phyloP scores from a whole-genome alignment of 2,329 filamentous ascomycete species.

The Exophiala aquamarina region DNA sequence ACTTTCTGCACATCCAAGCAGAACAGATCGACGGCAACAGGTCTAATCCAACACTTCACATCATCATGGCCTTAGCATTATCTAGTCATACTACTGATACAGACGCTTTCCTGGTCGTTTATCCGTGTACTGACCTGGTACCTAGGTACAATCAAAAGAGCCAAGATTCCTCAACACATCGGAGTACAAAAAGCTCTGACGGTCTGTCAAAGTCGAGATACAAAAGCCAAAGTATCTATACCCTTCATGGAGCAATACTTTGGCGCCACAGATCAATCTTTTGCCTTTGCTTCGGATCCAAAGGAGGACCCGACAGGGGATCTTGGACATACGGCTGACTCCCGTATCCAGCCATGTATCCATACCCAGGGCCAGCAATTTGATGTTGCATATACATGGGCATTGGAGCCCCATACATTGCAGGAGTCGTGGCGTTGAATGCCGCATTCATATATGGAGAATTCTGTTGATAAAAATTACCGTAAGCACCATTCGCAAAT shows the following conservation, averaged over 20 bases:
- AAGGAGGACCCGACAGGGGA: slow-evolving; percentile 34
- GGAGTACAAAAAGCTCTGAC: no score
- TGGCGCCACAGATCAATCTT: slow-evolving; percentile 61
- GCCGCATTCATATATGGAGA: slow-evolving; percentile 13
- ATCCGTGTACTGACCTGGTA: no score
- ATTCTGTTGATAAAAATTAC: slow-evolving; percentile 14
- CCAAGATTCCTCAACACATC: no score
- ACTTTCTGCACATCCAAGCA: no score
- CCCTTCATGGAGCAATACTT: slow-evolving; percentile 20
- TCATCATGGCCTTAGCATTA: neutral
- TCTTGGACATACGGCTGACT: slow-evolving; percentile 20
- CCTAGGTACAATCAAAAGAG: no score
- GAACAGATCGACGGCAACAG: no score
- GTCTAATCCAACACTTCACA: no score
- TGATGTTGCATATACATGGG: slow-evolving; percentile 23
- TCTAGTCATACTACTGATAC: slow-evolving; percentile 13
- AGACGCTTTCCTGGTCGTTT: neutral
- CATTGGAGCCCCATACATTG: slow-evolving; percentile 17
- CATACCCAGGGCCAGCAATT: slow-evolving; percentile 10
- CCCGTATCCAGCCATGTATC: slow-evolving; percentile 19
- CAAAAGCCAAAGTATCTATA: neutral
- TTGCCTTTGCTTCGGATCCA: slow-evolving; percentile 53
- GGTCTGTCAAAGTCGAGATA: no score
- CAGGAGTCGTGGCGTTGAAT: slow-evolving; percentile 1
- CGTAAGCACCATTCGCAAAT: slow-evolving; percentile 9